Conservation (phyloP, 1,139 yeast genomes). For the Scheffersomyces segobiensis region DNA sequence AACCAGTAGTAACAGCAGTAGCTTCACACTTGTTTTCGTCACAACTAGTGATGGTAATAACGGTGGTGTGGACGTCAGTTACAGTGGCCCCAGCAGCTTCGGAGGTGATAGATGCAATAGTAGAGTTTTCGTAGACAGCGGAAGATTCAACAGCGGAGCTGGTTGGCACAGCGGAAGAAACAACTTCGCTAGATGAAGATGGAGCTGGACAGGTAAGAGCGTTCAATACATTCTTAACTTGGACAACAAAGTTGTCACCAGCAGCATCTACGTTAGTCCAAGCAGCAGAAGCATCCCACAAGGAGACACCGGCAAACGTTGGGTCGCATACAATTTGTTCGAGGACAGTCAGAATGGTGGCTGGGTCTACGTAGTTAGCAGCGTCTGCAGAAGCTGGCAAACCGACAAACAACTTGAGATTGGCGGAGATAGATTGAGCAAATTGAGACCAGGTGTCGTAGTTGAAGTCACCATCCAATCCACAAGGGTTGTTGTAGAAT, state of each 20-base stretch:
- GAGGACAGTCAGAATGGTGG: conserved; percentile 13
- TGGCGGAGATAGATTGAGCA: conserved; percentile 13
- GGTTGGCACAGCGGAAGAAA: not conserved
- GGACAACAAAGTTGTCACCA: conserved; percentile 1
- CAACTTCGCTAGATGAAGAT: not conserved
- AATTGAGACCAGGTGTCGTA: conserved; percentile 16
- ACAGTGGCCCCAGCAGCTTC: conserved; percentile 12
- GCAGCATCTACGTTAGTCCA: not conserved
- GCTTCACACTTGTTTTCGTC: conserved; percentile 4
- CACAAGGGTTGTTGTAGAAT: conserved; percentile 21
- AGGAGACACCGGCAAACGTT: conserved; percentile 25
- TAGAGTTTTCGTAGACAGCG: not conserved
- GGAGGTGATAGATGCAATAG: conserved; percentile 10
- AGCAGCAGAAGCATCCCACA: conserved; percentile 30
- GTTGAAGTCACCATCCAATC: conserved; percentile 15
- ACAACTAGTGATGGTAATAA: conserved; percentile 18
- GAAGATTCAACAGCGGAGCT: not conserved
- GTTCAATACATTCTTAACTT: conserved; percentile 1
- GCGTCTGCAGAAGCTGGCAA: conserved; percentile 14
- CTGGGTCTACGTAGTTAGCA: conserved; percentile 20
- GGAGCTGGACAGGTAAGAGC: conserved; percentile 1
- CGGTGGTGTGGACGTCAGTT: conserved; percentile 17
- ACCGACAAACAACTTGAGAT: conserved; percentile 17
- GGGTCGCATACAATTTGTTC: conserved; percentile 16
- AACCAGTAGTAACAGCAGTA: conserved; percentile 6